Percentiles rank a stretch among this genome's conserved stretches.
Evolutionary conservation across 371 early-diverging fungal genomes (phyloP).

Genomic region (Capillidium heterosporum): DNA sequence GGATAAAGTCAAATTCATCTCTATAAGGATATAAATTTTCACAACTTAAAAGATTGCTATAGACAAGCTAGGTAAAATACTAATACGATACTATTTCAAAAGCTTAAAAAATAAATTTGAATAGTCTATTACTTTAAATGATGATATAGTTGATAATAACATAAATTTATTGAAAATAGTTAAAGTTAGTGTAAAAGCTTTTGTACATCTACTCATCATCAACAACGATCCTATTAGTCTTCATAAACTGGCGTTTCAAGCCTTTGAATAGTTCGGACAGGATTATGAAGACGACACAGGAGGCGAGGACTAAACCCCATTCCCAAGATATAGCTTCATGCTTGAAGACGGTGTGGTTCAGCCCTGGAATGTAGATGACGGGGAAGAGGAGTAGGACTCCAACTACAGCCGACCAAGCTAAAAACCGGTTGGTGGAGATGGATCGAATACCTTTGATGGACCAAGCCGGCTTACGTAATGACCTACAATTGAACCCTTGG

Average conservation of each 20-base stretch:
- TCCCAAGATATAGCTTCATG: conserved; percentile 48
- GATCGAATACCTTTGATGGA: conserved; percentile 16
- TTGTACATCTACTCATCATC: too few species aligned
- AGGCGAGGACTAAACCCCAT: conserved; percentile 47
- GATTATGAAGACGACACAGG: conserved; percentile 30
- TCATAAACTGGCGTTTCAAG: conserved; percentile 9
- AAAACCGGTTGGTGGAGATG: conserved; percentile 30
- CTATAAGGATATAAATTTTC: too few species aligned
- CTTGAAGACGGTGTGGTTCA: conserved; percentile 50
- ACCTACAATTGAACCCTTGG: conserved; percentile 55
- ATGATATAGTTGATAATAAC: too few species aligned
- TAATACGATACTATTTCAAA: too few species aligned
- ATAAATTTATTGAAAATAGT: too few species aligned
- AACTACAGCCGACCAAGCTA: conserved; percentile 26
- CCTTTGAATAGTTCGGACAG: conserved; percentile 34
- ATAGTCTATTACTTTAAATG: too few species aligned
- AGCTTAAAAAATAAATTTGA: too few species aligned
- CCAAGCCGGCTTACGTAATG: conserved; percentile 40
- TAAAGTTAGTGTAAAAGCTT: too few species aligned
- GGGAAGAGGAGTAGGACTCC: conserved; percentile 33
- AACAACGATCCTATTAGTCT: background rate
- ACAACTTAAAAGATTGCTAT: too few species aligned
- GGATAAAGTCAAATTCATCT: too few species aligned
- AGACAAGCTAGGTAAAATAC: too few species aligned
- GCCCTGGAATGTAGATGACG: conserved; percentile 42